These are phyloP conservation scores for Trametes coccinea DNA, from an alignment of 768 basidiomycete genomes.

Conservation along the genomic window DNA sequence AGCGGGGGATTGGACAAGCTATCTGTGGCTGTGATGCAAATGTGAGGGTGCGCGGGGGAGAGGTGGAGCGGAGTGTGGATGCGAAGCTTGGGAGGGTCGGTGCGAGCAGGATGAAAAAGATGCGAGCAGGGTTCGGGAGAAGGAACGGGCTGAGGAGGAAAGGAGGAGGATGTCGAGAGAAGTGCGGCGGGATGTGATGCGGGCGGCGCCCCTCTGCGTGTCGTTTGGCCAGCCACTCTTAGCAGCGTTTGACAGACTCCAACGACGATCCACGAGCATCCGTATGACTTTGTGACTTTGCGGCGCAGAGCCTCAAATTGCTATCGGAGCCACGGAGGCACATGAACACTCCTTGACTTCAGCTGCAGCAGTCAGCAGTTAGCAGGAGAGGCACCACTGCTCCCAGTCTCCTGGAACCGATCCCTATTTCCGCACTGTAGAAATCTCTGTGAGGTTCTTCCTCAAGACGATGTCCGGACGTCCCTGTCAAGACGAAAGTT, in stretches of 20 bases:
- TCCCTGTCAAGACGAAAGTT: background rate
- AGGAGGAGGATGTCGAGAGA: background rate
- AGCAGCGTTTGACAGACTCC: background rate
- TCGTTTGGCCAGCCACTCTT: background rate
- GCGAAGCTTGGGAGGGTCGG: background rate
- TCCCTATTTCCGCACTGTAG: background rate
- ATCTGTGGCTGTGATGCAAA: too few species aligned
- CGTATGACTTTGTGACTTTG: background rate
- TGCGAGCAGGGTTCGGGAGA: background rate
- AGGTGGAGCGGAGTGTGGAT: background rate
- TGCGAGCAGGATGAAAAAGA: background rate
- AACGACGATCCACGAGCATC: background rate
- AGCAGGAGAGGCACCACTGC: background rate
- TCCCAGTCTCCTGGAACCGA: background rate
- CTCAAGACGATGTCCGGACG: background rate
- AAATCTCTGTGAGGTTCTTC: background rate
- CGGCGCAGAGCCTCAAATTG: too few species aligned
- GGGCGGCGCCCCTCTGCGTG: background rate
- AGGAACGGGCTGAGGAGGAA: background rate
- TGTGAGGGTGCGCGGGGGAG: background rate
- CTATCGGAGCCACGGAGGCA: too few species aligned
- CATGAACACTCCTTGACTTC: too few species aligned
- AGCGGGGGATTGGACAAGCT: background rate
- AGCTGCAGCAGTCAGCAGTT: background rate
- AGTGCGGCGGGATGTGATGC: conserved; percentile 6